These are phyloP conservation scores for Colletotrichum sp. DNA, from an alignment of 2,329 filamentous ascomycete genomes.

Conservation along the genomic window DNA sequence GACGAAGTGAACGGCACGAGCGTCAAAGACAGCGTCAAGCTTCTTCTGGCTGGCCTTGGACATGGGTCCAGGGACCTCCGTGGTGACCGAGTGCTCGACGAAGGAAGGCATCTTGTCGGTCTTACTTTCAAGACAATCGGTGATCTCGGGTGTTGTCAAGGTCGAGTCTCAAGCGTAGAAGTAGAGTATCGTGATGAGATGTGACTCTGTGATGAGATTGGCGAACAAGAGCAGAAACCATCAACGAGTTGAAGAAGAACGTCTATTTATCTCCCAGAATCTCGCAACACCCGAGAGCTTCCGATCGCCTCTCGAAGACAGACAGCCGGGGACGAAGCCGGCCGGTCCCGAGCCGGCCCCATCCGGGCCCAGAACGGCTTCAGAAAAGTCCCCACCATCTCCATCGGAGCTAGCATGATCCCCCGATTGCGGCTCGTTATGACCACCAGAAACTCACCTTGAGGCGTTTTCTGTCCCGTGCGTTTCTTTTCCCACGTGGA, in stretches of 20 bases:
- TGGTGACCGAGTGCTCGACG: slow-evolving; percentile 36
- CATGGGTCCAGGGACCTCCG: slow-evolving; percentile 43
- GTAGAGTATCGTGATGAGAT: background rate
- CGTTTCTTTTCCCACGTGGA: background rate
- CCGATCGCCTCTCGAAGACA: background rate
- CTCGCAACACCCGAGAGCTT: background rate
- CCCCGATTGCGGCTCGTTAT: background rate
- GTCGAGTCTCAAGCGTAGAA: background rate
- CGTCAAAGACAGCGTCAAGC: slow-evolving; percentile 55
- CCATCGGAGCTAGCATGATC: slow-evolving; percentile 5
- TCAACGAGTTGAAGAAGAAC: background rate
- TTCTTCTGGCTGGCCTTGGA: slow-evolving; percentile 44
- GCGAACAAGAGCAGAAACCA: too few relatives aligned
- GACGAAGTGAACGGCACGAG: slow-evolving; percentile 56
- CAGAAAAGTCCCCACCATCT: background rate
- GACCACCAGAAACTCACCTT: background rate
- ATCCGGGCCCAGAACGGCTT: slow-evolving; percentile 6
- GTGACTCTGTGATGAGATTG: background rate
- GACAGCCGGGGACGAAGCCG: slow-evolving; percentile 10
- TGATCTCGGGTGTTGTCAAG: background rate
- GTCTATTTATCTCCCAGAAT: slow-evolving; percentile 10
- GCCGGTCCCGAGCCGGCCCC: slow-evolving; percentile 16
- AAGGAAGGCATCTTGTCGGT: slow-evolving; percentile 33
- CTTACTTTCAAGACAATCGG: background rate
- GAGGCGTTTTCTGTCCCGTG: background rate